phyloP scores from a whole-genome alignment of 331 rosid species.

The Erythrophleum ivorense region DNA sequence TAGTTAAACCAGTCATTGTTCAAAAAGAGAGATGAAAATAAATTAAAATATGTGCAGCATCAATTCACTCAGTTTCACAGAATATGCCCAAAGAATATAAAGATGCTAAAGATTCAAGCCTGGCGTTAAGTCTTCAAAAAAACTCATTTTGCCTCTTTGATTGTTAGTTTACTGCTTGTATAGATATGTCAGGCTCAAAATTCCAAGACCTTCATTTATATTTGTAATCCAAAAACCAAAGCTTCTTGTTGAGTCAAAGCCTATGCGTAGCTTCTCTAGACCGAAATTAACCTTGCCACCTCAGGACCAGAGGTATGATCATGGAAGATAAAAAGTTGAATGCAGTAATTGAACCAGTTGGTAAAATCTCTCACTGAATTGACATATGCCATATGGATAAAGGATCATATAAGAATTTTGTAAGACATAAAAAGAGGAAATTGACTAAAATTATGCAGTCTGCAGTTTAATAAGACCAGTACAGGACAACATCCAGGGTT shows the following conservation, averaged over 20 bases:
- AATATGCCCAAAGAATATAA: not conserved
- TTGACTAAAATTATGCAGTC: not conserved
- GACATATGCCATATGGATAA: conserved; percentile 20
- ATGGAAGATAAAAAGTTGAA: conserved; percentile 11
- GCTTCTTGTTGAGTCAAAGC: not conserved
- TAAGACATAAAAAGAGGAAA: conserved; percentile 29
- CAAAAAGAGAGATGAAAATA: not conserved
- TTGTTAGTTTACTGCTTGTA: not conserved
- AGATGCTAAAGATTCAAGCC: not conserved
- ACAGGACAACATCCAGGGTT: conserved; percentile 18
- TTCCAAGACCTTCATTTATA: not conserved
- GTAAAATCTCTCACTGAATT: conserved; percentile 24
- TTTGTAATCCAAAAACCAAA: too few species aligned
- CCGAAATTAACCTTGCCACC: not conserved
- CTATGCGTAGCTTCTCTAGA: not conserved
- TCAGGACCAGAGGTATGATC: not conserved
- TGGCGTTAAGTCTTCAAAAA: not conserved
- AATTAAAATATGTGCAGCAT: not conserved
- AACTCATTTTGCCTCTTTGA: not conserved
- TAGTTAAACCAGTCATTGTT: not conserved
- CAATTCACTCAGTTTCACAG: not conserved
- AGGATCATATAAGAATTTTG: not conserved
- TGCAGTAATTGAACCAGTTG: not conserved
- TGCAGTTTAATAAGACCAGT: not conserved
- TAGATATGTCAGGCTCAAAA: not conserved